phyloP scores from a whole-genome alignment of 192 early-diverging fungal species.

The Backusella psychrophila region DNA sequence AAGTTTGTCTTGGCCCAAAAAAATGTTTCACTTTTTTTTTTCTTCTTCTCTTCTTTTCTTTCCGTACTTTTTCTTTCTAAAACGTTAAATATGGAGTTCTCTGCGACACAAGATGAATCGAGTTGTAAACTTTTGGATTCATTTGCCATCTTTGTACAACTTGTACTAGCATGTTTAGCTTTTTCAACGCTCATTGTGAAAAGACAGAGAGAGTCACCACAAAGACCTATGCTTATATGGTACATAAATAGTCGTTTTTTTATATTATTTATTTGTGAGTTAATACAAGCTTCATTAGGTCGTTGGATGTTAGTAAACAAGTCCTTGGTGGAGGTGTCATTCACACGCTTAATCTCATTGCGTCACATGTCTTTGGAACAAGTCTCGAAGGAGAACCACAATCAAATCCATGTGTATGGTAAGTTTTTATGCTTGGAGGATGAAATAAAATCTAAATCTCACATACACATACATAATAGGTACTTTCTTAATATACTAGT shows the following conservation, averaged over 20 bases:
- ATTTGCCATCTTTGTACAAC: conserved; percentile 71
- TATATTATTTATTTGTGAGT: not conserved
- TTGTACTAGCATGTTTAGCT: conserved; percentile 61
- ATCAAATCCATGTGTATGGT: conserved; percentile 80
- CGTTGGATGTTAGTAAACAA: conserved; percentile 78
- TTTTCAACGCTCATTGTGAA: conserved; percentile 78
- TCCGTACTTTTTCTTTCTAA: not conserved
- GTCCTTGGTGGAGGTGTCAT: conserved; percentile 67
- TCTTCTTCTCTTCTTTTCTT: not conserved
- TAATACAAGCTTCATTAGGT: conserved; percentile 33
- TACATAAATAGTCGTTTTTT: conserved; percentile 1
- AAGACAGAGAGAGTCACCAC: conserved; percentile 66
- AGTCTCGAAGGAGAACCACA: conserved; percentile 35
- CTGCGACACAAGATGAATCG: conserved; percentile 4
- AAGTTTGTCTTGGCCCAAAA: no score
- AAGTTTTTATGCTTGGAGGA: conserved; percentile 17
- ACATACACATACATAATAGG: conserved; percentile 30
- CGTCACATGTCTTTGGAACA: conserved; percentile 64
- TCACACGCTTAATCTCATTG: conserved; percentile 72
- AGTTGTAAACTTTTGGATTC: conserved; percentile 55
- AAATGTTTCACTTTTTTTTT: conserved; percentile 4
- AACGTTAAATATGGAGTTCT: not conserved
- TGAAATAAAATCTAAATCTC: not conserved
- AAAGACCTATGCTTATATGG: conserved; percentile 68
- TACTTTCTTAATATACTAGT: conserved; percentile 72